Conservation (phyloP, 1,284 basidiomycete species). For the Schizophyllum amplum region DNA sequence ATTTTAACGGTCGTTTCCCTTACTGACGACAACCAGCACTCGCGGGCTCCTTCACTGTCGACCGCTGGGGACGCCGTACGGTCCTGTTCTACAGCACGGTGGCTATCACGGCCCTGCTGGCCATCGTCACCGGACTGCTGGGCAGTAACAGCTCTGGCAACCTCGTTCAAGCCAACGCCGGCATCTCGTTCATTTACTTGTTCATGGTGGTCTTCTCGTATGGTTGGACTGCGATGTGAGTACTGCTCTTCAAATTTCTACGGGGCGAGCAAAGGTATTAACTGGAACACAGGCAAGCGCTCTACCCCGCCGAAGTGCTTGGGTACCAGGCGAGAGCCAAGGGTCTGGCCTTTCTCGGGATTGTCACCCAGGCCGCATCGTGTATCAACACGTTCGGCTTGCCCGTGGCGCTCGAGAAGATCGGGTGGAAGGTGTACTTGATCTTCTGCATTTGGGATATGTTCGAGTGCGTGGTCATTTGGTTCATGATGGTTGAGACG, state of each 20-base stretch:
- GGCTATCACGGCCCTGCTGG: conserved; percentile 29
- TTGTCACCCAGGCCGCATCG: conserved; percentile 30
- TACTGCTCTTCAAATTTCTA: too few species aligned
- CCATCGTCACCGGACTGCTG: conserved; percentile 36
- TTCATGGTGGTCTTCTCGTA: conserved; percentile 46
- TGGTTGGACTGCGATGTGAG: conserved; percentile 46
- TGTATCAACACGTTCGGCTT: conserved; percentile 42
- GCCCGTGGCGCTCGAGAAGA: conserved; percentile 35
- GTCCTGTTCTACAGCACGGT: conserved; percentile 29
- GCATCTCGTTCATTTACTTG: conserved; percentile 38
- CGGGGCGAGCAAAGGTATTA: too few species aligned
- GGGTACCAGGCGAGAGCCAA: conserved; percentile 45
- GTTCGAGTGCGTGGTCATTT: conserved; percentile 50
- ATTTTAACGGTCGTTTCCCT: too few species aligned
- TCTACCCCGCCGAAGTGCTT: conserved; percentile 47
- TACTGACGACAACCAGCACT: conserved; percentile 2
- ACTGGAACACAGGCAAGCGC: conserved; percentile 43
- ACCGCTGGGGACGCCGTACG: conserved; percentile 34
- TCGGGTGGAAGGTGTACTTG: conserved; percentile 43
- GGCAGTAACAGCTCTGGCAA: conserved; percentile 20
- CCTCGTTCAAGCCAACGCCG: conserved; percentile 30
- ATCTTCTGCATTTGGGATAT: conserved; percentile 46
- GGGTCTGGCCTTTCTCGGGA: conserved; percentile 37
- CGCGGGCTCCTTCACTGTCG: conserved; percentile 33
- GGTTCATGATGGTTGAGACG: conserved; percentile 36